Conservation (phyloP, 768 basidiomycete species). For the Suillus luteus region DNA sequence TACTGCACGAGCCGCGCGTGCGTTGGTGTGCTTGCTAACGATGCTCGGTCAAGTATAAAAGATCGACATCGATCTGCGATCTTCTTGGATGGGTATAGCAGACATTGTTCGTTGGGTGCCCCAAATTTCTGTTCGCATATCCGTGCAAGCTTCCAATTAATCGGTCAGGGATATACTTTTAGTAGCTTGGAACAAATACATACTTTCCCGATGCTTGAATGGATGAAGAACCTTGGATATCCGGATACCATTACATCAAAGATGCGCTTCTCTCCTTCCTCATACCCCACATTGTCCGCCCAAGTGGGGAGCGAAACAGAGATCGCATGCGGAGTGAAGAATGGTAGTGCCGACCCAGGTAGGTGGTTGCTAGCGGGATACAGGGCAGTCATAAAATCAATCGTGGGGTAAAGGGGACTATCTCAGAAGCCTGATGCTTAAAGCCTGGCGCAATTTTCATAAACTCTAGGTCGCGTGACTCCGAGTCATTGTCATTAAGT, state of each 20-base stretch:
- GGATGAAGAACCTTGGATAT: constrained; percentile 95
- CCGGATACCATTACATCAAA: constrained; percentile 81
- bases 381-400: constrained; percentile 10
- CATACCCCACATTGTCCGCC: constrained; percentile 89
- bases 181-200: constrained; percentile 22
- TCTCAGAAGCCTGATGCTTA: neutral
- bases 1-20: constrained; percentile 67
- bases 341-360: constrained; percentile 58
- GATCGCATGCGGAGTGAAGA: constrained; percentile 82
- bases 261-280: constrained; percentile 83
- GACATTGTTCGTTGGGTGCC: constrained; percentile 64
- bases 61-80: constrained; percentile 75
- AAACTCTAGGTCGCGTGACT: neutral
- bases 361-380: constrained; percentile 18
- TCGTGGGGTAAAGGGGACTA: neutral
- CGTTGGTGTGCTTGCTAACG: constrained; percentile 42
- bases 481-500: no score
- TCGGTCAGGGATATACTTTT: neutral
- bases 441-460: neutral
- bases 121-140: constrained; percentile 84
- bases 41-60: constrained; percentile 62
- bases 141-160: constrained; percentile 60
- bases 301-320: constrained; percentile 95
- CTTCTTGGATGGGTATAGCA: constrained; percentile 75
- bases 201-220: constrained; percentile 83